Base-by-base conservation (phyloP, 75 land plant genomes). In the Cryptomeria japonica region DNA sequence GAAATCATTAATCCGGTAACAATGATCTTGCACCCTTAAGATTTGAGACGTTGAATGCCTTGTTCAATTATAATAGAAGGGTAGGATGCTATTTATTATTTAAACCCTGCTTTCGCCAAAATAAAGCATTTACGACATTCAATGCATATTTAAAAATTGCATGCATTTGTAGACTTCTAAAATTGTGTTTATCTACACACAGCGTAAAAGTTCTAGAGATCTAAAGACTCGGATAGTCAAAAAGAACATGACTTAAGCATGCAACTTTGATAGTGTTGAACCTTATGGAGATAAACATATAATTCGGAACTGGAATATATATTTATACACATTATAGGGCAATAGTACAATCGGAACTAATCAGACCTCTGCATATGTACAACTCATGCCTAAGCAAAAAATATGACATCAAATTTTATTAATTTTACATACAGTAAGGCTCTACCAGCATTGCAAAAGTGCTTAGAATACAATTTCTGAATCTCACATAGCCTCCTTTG, bases 341-440 rank as follows among this genome's bases (percentile, higher is more conserved):
- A 64, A 64, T 25, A 73, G 34, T 34, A 73, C 8, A 73, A 73
- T 25, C 70, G 6, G 36, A 73, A 73, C 77, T 73, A 73, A 73
- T 31, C 37, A 32, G 37, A 73, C 77, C 77, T 73, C 77, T 73
- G 77, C 77, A 73, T 73, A 73, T 73, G 77, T 73, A 73, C 77
- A 73, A 73, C 77, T 73, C 34, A 11, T 73, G 77, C 77, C 37
- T 73, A 13, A 2, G 37, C 7, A 73, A 73, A 73, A 73, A 7
- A 32, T 10, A 32, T 73, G 37, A 73, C 34, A 73, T 22, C 25
- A 5, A 4, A 25, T 73, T 34, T 34, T 34, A 10, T 73, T 8
- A 73, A 73, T 34, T 73, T 34, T 73, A 73, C 77, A 73, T 73
- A 34, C 77, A 73, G 34, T 2, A 73, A 32, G 77, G 28, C 77